phyloP scores from a whole-genome alignment of 2,329 filamentous ascomycete species.

The Diaporthe nobilis region DNA sequence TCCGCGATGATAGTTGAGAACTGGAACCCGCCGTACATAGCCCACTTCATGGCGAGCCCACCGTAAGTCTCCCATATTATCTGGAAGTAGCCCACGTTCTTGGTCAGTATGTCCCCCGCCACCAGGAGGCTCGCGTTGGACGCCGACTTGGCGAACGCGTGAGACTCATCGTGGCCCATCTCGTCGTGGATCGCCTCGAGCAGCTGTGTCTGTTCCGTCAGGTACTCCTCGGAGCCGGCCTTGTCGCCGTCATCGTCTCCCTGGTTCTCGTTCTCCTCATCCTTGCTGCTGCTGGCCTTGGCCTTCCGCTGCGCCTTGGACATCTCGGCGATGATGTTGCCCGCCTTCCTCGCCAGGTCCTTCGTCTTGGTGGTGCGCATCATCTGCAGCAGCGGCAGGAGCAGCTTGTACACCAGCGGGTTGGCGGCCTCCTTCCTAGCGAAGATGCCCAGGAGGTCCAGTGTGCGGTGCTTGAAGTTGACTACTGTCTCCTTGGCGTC shows the following conservation, averaged over 20 bases:
- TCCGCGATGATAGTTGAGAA: slow-evolving; percentile 75
- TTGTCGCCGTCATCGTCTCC: slow-evolving; percentile 47
- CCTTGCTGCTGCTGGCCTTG: slow-evolving; percentile 58
- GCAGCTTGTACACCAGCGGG: slow-evolving; percentile 75
- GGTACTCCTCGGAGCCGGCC: slow-evolving; percentile 57
- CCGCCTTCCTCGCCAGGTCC: slow-evolving; percentile 80
- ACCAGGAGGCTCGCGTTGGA: slow-evolving; percentile 80
- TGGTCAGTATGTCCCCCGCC: slow-evolving; percentile 71
- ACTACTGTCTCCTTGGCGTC: slow-evolving; percentile 90
- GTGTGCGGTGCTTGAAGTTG: slow-evolving; percentile 94
- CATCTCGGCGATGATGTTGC: slow-evolving; percentile 79
- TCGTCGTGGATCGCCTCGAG: slow-evolving; percentile 79
- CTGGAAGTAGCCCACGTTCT: slow-evolving; percentile 52
- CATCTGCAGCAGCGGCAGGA: slow-evolving; percentile 83
- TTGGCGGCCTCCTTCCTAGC: slow-evolving; percentile 82
- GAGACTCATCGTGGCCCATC: slow-evolving; percentile 73
- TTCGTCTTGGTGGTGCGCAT: slow-evolving; percentile 83
- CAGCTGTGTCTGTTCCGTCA: slow-evolving; percentile 65
- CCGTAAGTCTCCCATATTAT: slow-evolving; percentile 62
- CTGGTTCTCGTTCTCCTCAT: slow-evolving; percentile 50
- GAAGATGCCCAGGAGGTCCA: slow-evolving; percentile 90
- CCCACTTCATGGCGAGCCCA: slow-evolving; percentile 60
- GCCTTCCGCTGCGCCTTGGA: slow-evolving; percentile 76
- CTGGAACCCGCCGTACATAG: slow-evolving; percentile 37
- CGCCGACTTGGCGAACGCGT: slow-evolving; percentile 80